Percentiles rank a stretch among this genome's conserved stretches.
These are phyloP conservation scores for Mortierella hygrophila DNA, from an alignment of 192 early-diverging fungal species.

Conservation along the genomic window DNA sequence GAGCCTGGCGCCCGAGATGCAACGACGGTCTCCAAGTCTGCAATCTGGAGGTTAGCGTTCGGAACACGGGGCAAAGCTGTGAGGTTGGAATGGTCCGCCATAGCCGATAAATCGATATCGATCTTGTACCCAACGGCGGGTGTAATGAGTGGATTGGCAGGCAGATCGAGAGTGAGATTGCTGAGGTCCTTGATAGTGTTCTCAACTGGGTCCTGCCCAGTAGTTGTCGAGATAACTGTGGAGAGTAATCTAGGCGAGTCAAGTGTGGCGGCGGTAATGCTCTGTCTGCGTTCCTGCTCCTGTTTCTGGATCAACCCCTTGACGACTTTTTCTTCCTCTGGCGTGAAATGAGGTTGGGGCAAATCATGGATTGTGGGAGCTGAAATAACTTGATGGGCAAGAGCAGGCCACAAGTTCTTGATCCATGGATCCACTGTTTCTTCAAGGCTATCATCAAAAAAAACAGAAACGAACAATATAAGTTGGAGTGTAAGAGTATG, in stretches of 20 bases:
- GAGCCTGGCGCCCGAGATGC: neutral
- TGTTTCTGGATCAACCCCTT: conserved; percentile 26
- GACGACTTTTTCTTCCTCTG: conserved; percentile 34
- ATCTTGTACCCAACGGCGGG: conserved; percentile 43
- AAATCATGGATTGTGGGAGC: conserved; percentile 26
- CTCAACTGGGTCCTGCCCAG: conserved; percentile 15
- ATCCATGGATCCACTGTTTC: conserved; percentile 94
- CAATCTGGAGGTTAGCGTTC: conserved; percentile 59
- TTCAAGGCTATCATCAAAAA: conserved; percentile 72
- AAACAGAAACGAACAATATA: neutral
- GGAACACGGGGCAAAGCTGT: conserved; percentile 72
- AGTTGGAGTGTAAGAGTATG: too few species aligned
- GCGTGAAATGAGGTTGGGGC: conserved; percentile 31
- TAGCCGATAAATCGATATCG: conserved; percentile 60
- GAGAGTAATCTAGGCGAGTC: neutral
- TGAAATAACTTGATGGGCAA: conserved; percentile 62
- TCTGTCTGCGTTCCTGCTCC: conserved; percentile 3
- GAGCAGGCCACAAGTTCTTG: conserved; percentile 80
- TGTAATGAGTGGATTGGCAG: neutral
- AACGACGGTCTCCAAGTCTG: conserved; percentile 5
- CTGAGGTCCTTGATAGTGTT: conserved; percentile 13
- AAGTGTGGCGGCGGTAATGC: neutral
- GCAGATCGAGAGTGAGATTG: conserved; percentile 14
- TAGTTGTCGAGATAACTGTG: neutral
- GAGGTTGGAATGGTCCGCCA: conserved; percentile 61